phyloP scores from a whole-genome alignment of 805 yeast species.

The Saccharomycopsis amapae region DNA sequence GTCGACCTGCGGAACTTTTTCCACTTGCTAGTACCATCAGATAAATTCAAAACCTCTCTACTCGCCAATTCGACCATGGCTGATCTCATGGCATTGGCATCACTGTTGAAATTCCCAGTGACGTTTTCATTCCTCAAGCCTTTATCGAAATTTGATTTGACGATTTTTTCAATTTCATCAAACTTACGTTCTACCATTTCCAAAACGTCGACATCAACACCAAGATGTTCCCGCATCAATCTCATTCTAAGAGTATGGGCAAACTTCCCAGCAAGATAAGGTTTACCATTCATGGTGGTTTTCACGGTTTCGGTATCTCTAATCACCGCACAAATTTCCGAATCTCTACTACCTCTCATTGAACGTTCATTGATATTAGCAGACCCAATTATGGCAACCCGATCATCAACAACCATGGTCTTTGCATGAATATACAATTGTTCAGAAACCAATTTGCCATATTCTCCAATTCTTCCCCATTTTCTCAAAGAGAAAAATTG shows the following conservation, averaged over 20 bases:
- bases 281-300: constrained; percentile 71
- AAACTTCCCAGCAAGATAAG: constrained; percentile 76
- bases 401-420: constrained; percentile 84
- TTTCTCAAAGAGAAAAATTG: constrained; percentile 88
- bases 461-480: constrained; percentile 89
- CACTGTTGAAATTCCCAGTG: constrained; percentile 34
- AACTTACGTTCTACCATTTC: constrained; percentile 77
- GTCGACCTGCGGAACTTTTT: constrained; percentile 25
- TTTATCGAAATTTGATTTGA: constrained; percentile 23
- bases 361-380: constrained; percentile 97
- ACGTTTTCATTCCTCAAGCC: constrained; percentile 28
- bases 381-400: constrained; percentile 90
- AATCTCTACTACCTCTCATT: constrained; percentile 88
- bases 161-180: constrained; percentile 33
- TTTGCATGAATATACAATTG: constrained; percentile 93
- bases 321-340: constrained; percentile 86
- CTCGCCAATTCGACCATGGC: constrained; percentile 73
- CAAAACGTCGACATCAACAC: constrained; percentile 81
- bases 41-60: constrained; percentile 51
- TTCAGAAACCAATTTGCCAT: constrained; percentile 70
- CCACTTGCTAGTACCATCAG: constrained; percentile 45
- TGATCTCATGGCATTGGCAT: constrained; percentile 37
- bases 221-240: constrained; percentile 94
- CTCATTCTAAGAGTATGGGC: constrained; percentile 85
- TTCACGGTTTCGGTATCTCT: constrained; percentile 70